These are phyloP conservation scores for Ceratocystis lukuohia DNA, from an alignment of 2,329 filamentous ascomycete genomes.

Conservation along the genomic window DNA sequence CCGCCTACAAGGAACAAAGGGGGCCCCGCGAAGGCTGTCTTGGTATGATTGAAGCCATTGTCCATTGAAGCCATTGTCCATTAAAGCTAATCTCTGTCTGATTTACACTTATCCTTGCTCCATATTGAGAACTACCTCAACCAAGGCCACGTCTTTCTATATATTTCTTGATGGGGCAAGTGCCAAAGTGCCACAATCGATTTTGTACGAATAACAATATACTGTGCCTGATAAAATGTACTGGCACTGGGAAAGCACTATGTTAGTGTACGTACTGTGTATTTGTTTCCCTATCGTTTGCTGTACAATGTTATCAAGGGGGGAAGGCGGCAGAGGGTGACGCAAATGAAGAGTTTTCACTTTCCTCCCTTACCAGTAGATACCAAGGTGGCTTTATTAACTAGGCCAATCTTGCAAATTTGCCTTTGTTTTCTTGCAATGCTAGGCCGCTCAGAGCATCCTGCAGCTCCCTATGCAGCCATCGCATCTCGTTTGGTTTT, in stretches of 20 bases:
- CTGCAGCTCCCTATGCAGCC: constrained; percentile 5
- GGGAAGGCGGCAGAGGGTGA: not conserved
- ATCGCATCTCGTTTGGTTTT: not conserved
- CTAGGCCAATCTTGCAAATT: not conserved
- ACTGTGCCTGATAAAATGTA: too few species aligned
- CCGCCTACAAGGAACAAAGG: not conserved
- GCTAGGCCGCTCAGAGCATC: not conserved
- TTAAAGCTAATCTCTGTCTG: not conserved
- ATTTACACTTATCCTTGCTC: not conserved
- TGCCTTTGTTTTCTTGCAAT: not conserved
- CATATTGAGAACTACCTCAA: too few species aligned
- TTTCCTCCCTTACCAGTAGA: not conserved
- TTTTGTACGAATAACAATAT: too few species aligned
- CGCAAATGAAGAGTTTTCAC: constrained; percentile 2
- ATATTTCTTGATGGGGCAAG: too few species aligned
- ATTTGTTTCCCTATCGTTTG: too few species aligned
- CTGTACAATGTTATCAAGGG: too few species aligned
- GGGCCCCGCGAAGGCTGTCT: not conserved
- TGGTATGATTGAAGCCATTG: not conserved
- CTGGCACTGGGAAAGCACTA: too few species aligned
- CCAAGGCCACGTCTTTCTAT: too few species aligned
- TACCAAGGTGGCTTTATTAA: constrained; percentile 1
- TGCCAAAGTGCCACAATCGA: too few species aligned
- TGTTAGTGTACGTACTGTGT: too few species aligned
- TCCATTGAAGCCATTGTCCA: not conserved